Percentiles rank a stretch among this genome's conserved stretches.
Evolutionary conservation across 164 flowering plant genomes (phyloP).

Genomic region (Euptelea pleiosperma): DNA sequence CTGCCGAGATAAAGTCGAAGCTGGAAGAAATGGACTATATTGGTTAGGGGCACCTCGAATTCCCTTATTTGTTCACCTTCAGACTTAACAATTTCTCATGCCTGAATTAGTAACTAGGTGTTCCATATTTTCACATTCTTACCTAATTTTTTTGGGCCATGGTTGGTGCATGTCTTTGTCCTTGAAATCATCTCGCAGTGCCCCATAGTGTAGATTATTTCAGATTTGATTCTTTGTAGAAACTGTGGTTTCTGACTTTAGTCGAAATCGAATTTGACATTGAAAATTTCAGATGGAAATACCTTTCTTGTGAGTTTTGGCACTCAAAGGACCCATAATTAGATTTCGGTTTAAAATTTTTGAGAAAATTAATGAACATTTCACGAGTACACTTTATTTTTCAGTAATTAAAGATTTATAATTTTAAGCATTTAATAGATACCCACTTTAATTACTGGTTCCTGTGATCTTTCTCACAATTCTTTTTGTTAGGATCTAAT

Average conservation of each 20-base stretch:
- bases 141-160: not conserved
- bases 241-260: slow-evolving; percentile 6
- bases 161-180: not conserved
- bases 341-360: too few relatives aligned
- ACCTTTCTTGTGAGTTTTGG: too few relatives aligned
- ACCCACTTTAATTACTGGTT: too few relatives aligned
- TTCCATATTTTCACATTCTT: not conserved
- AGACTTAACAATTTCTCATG: not conserved
- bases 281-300: too few relatives aligned
- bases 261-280: too few relatives aligned
- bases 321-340: too few relatives aligned
- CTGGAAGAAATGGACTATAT: slow-evolving; percentile 83
- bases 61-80: slow-evolving; percentile 9
- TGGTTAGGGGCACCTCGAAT: slow-evolving; percentile 41
- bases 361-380: not conserved
- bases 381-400: too few relatives aligned
- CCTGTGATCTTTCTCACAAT: not conserved
- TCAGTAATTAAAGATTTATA: too few relatives aligned
- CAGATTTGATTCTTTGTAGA: slow-evolving; percentile 3
- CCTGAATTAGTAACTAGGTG: slow-evolving; percentile 7
- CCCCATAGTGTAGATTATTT: not conserved
- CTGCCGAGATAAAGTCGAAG: slow-evolving; percentile 60
- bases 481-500: not conserved
- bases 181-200: not conserved
- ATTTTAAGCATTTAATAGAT: too few relatives aligned